Evolutionary conservation across 1,284 basidiomycete genomes (phyloP).

Genomic region (Cystobasidium slooffiae): DNA sequence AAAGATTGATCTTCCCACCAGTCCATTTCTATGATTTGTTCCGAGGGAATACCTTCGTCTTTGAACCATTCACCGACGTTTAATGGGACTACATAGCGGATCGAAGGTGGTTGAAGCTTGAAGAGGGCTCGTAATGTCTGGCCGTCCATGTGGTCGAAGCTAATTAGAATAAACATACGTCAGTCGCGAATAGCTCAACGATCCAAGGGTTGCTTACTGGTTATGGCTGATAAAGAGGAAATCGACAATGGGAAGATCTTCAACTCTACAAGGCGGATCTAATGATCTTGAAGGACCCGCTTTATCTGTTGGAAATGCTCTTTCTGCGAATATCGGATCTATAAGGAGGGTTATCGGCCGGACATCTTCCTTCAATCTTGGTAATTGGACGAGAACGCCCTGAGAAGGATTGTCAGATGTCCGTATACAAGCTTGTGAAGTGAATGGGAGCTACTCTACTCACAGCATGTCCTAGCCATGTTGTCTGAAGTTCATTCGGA

Average conservation of each 20-base stretch:
- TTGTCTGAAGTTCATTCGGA: slow-evolving; percentile 11
- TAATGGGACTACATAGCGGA: slow-evolving; percentile 52
- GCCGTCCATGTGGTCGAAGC: slow-evolving; percentile 54
- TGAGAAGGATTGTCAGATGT: not conserved
- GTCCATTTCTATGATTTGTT: slow-evolving; percentile 52
- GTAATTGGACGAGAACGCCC: slow-evolving; percentile 43
- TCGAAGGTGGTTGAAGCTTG: slow-evolving; percentile 45
- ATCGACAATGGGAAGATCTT: slow-evolving; percentile 52
- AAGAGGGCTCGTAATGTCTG: slow-evolving; percentile 47
- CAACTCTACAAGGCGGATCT: slow-evolving; percentile 49
- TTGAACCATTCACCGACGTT: slow-evolving; percentile 53
- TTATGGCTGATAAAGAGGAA: slow-evolving; percentile 54
- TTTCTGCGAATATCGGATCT: slow-evolving; percentile 53
- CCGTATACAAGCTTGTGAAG: not conserved
- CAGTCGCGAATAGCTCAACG: not conserved
- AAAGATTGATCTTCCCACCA: slow-evolving; percentile 53
- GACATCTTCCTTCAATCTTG: slow-evolving; percentile 12
- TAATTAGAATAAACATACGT: slow-evolving; percentile 21
- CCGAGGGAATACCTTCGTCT: slow-evolving; percentile 46
- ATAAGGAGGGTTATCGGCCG: slow-evolving; percentile 49
- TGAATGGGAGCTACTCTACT: not conserved
- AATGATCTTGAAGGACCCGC: slow-evolving; percentile 50
- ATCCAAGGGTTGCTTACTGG: slow-evolving; percentile 48
- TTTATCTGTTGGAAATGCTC: slow-evolving; percentile 51
- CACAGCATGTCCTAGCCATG: slow-evolving; percentile 43